phyloP scores from a whole-genome alignment of 2,329 filamentous ascomycete genomes.

The Alternaria incomplexa region DNA sequence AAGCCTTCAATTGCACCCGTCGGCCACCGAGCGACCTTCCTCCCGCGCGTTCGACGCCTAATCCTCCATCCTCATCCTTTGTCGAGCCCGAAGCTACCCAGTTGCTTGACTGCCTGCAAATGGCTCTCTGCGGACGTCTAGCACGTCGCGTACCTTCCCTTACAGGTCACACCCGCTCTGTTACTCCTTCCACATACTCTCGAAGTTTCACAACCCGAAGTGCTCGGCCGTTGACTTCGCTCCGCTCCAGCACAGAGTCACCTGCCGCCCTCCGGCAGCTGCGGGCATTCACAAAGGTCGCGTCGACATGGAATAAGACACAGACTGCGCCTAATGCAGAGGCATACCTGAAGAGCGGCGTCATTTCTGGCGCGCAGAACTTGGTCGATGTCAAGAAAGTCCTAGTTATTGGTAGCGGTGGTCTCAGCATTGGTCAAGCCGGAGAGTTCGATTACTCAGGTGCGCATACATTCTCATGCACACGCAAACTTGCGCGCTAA shows the following conservation, averaged over 20 bases:
- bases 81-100: constrained; percentile 41
- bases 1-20: constrained; percentile 37
- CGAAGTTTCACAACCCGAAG: constrained; percentile 43
- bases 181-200: constrained; percentile 35
- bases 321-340: constrained; percentile 80
- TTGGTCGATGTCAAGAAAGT: constrained; percentile 95
- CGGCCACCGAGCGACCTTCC: constrained; percentile 24
- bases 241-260: constrained; percentile 41
- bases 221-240: constrained; percentile 38
- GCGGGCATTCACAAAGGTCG: constrained; percentile 47
- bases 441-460: constrained; percentile 99
- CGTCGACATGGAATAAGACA: constrained; percentile 49
- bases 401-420: constrained; percentile 92
- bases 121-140: constrained; percentile 52
- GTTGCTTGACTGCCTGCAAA: constrained; percentile 42
- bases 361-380: constrained; percentile 76
- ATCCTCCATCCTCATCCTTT: constrained; percentile 16
- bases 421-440: constrained; percentile 94
- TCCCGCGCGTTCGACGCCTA: constrained; percentile 25
- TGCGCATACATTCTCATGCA: constrained; percentile 49
- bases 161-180: constrained; percentile 40
- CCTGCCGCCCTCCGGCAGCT: constrained; percentile 42
- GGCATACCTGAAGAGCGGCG: constrained; percentile 88
- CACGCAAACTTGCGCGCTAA: constrained; percentile 17
- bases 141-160: constrained; percentile 49